A percentile compares a stretch with the other conserved stretches of the same genome.
phyloP scores from a whole-genome alignment of 495 filamentous ascomycete genomes.

The Podospora didyma region DNA sequence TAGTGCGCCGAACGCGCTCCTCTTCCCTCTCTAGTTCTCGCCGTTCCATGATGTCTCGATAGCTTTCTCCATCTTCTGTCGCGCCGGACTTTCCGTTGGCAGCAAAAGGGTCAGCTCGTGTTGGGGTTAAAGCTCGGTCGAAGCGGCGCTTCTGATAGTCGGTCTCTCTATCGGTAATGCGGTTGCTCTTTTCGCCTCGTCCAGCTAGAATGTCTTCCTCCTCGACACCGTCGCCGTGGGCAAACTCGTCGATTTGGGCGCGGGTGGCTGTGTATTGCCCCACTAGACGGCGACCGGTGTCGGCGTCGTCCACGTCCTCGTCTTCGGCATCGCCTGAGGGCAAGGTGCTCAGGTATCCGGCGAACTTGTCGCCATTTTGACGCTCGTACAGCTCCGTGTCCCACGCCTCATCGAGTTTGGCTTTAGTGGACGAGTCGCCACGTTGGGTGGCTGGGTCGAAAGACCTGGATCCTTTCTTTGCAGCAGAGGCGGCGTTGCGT shows the following conservation, averaged over 20 bases:
- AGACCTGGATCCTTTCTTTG: conserved; percentile 81
- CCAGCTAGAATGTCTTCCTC: conserved; percentile 88
- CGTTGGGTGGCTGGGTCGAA: conserved; percentile 86
- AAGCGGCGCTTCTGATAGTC: conserved; percentile 97
- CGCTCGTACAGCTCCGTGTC: conserved; percentile 91
- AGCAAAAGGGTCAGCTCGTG: conserved; percentile 83
- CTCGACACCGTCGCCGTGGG: conserved; percentile 74
- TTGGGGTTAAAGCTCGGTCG: conserved; percentile 81
- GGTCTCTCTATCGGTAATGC: conserved; percentile 88
- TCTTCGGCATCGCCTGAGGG: conserved; percentile 78
- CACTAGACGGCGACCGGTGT: conserved; percentile 73
- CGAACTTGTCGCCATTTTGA: conserved; percentile 71
- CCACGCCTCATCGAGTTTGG: conserved; percentile 89
- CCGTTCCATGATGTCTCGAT: conserved; percentile 86
- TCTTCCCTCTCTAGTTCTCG: conserved; percentile 93
- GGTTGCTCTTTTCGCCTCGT: conserved; percentile 76
- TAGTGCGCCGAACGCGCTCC: conserved; percentile 75
- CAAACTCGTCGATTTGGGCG: conserved; percentile 92
- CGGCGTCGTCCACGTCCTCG: conserved; percentile 75
- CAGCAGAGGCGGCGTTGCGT: conserved; percentile 80
- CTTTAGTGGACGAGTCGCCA: conserved; percentile 87
- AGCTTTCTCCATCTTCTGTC: conserved; percentile 61
- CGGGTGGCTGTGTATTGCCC: conserved; percentile 95
- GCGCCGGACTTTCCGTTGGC: conserved; percentile 66
- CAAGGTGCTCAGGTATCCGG: conserved; percentile 88